These are phyloP conservation scores for Seminavis robusta DNA, from an alignment of 108 stramenopile genomes.

Conservation along the genomic window DNA sequence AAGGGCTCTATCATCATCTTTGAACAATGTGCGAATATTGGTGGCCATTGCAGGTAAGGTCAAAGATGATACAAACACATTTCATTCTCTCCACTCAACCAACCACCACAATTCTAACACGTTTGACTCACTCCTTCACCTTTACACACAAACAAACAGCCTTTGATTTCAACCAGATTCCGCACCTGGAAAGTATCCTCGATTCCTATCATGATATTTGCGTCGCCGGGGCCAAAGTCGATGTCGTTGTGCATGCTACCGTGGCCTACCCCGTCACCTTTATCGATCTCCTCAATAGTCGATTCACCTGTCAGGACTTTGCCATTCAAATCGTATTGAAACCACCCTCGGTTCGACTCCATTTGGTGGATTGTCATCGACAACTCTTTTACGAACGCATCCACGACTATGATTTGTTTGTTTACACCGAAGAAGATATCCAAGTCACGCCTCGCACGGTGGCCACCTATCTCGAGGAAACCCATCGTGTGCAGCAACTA, in stretches of 20 bases:
- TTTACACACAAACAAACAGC: too few relatives aligned
- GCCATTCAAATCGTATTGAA: constrained; percentile 56
- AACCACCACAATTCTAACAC: too few relatives aligned
- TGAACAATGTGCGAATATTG: constrained; percentile 51
- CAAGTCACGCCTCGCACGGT: constrained; percentile 74
- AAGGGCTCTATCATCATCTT: too few relatives aligned
- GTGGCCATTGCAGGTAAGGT: constrained; percentile 69
- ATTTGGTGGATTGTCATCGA: constrained; percentile 82
- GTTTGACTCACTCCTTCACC: too few relatives aligned
- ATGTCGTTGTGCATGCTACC: constrained; percentile 72
- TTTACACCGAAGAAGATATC: constrained; percentile 87
- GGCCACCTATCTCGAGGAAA: constrained; percentile 76
- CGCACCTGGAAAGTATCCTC: constrained; percentile 80
- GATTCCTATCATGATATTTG: constrained; percentile 77
- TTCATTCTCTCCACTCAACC: too few relatives aligned
- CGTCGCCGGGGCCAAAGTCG: constrained; percentile 66
- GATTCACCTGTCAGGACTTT: constrained; percentile 39
- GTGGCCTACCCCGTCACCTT: constrained; percentile 59
- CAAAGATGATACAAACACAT: too few relatives aligned
- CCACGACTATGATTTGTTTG: constrained; percentile 75
- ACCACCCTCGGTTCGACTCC: constrained; percentile 48
- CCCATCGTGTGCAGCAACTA: constrained; percentile 41
- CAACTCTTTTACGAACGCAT: constrained; percentile 73
- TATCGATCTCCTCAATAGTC: constrained; percentile 73
- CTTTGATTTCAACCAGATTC: constrained; percentile 78